Base-by-base conservation (phyloP, 2,329 filamentous ascomycete genomes). In the Colletotrichum eleusines region DNA sequence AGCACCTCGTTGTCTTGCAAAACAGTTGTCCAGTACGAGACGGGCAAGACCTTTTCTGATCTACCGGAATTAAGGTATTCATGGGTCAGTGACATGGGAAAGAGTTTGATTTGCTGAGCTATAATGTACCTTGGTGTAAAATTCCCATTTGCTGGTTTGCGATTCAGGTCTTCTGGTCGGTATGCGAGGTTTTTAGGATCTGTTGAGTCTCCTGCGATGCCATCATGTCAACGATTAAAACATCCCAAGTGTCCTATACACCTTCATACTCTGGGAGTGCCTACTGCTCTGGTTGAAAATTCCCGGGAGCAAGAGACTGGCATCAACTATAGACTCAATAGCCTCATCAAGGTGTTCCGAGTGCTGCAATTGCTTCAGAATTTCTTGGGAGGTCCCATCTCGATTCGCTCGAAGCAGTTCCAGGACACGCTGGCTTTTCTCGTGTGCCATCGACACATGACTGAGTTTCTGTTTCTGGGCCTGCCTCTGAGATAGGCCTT, bases 21-120 rank as follows among this genome's bases (percentile, higher is more conserved):
- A 16, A 75, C 63, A 1, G 8, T 51, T 1, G 75, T 76, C 76
- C 76, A 77, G 23, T 46, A 58, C 5, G 76, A 73, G 2, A 76
- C 12, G 2, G 14, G 50, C 20, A 3, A 18, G 31, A n/a, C 33
- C 26, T 35, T 31, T 14, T 2, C 14, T 7, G 12, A 16, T 35
- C 33, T 12, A 16, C 14, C 46, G 33, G 33, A 20, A 26, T 33
- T 62, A n/a, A 16, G 14, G 40, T 18, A 11, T 11, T 9, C 5
- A 16, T 3, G 3, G 31, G 54, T 40, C n/a, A 57, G 35, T 11
- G 16, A 20, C 12, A 16, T 55, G 18, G 3, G 9, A 1, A 12
- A 54, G 18, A 14, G 18, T 31, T 1, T 1, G 6, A 18, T n/a
- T 11, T 20, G 5, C 7, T 18, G 7, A n/a, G 14, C 12, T 40